phyloP scores from a whole-genome alignment of 2,329 filamentous ascomycete species.

The Zalaria sp. region DNA sequence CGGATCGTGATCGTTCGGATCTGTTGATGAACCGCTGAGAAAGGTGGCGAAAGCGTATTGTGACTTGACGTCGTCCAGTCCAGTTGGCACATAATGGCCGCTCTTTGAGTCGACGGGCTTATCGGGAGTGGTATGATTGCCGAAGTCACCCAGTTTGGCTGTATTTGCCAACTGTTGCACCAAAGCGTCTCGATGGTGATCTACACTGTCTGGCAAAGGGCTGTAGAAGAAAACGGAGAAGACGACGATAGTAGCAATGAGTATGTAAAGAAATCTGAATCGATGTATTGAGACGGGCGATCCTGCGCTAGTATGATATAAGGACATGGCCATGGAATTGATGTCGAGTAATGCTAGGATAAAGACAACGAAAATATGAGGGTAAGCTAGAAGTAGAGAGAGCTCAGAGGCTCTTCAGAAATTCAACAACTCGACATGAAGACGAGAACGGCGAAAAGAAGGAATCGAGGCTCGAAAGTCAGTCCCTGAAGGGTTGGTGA shows the following conservation, averaged over 20 bases:
- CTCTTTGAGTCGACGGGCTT: background rate
- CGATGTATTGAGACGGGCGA: constrained; percentile 1
- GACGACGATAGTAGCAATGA: constrained; percentile 4
- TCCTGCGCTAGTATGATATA: background rate
- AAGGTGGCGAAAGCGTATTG: constrained; percentile 17
- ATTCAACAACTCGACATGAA: background rate
- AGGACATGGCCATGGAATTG: background rate
- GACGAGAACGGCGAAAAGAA: background rate
- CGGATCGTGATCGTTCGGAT: constrained; percentile 13
- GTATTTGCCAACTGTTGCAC: constrained; percentile 7
- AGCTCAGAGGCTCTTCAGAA: background rate
- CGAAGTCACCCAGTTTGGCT: background rate
- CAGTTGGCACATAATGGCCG: too few species aligned
- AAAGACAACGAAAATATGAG: background rate
- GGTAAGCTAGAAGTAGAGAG: background rate
- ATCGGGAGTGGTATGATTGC: constrained; percentile 1
- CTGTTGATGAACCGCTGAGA: constrained; percentile 9
- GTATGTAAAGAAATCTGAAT: constrained; percentile 6
- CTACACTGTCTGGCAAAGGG: constrained; percentile 7
- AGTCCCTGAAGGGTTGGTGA: too few species aligned
- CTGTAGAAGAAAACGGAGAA: constrained; percentile 7
- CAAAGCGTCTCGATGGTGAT: constrained; percentile 5
- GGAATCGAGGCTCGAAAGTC: too few species aligned
- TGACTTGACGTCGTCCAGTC: constrained; percentile 4
- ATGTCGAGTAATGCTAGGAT: background rate